Base-by-base conservation (phyloP, 2,329 filamentous ascomycete species). In the Aureobasidium pullulans region DNA sequence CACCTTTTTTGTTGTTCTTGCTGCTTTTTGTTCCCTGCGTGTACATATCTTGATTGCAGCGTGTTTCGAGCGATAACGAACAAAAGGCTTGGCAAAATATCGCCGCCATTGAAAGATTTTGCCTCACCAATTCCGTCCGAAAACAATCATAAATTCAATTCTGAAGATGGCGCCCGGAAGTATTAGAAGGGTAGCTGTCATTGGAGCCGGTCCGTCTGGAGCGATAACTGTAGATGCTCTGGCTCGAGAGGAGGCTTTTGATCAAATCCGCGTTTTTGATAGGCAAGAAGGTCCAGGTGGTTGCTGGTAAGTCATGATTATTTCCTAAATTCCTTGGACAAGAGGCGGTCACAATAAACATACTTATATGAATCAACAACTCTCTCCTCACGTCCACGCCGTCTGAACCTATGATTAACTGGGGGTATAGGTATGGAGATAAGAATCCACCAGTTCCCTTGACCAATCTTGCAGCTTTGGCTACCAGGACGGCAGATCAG, bases 191-290 rank as follows among this genome's bases (percentile, higher is more conserved):
- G 78, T 86, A 11, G 84, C 83, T 16, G 77, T 86, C 6, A 83
- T 86, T 64, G 84, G 84, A 6, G 77, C 82, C 2, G 84, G 84
- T 6, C 84, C 84, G 6, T 76, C 81, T 3, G 84, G 84, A 2
- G 80, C 81, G 11, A 85, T 85, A 59, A 71, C 82, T 0, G 78
- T 84, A 3, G 82, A 86, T 72, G 83, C 84, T 4, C 69, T 86
- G 32, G 77, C 76, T 29, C 77, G 82, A 66, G 84, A 87, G 67
- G 75, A 82, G 62, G 67, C 72, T 0, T 86, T 86, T 65, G 80
- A 85, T 60, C 69, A 74, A 2, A 82, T 86, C 58, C 77, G 81
- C 6, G 81, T 86, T 0, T 87, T 86, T 66, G 84, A 87, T 66
- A 74, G 84, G 31, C 77, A 82, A 53, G 81, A 84, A 62, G 76